Evolutionary conservation across 2,329 filamentous ascomycete species (phyloP).

Genomic region (Endoconidiophora polonica): DNA sequence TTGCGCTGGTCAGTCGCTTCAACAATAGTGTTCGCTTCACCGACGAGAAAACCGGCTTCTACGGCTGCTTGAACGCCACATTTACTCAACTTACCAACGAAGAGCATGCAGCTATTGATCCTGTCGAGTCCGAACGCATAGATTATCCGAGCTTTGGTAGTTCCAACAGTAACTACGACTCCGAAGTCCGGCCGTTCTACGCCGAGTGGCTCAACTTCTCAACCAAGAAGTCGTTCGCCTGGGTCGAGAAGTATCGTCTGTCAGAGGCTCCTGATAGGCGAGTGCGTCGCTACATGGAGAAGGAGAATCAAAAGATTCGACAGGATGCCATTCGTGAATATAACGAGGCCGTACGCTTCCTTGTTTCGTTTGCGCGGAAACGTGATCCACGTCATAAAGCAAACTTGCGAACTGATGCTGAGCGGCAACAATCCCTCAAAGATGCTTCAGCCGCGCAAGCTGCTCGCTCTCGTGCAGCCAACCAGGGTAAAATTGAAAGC

Average conservation of each 20-base stretch:
- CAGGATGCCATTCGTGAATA: slow-evolving; percentile 76
- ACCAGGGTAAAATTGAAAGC: slow-evolving; percentile 51
- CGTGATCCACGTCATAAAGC: slow-evolving; percentile 72
- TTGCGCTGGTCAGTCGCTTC: slow-evolving; percentile 64
- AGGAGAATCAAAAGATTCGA: slow-evolving; percentile 73
- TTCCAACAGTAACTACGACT: slow-evolving; percentile 59
- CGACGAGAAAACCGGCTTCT: slow-evolving; percentile 71
- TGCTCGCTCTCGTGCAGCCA: slow-evolving; percentile 62
- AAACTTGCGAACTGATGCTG: slow-evolving; percentile 60
- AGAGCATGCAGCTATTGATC: slow-evolving; percentile 45
- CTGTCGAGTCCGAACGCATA: slow-evolving; percentile 46
- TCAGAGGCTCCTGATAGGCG: slow-evolving; percentile 78
- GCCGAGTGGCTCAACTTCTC: slow-evolving; percentile 62
- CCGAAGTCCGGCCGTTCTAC: slow-evolving; percentile 68
- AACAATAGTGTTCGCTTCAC: slow-evolving; percentile 62
- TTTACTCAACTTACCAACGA: slow-evolving; percentile 71
- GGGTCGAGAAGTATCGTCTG: slow-evolving; percentile 72
- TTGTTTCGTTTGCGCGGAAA: slow-evolving; percentile 80
- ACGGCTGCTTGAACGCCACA: slow-evolving; percentile 55
- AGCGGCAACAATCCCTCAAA: slow-evolving; percentile 62
- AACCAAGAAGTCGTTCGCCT: slow-evolving; percentile 72
- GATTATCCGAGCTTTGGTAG: slow-evolving; percentile 72
- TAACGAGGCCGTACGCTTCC: slow-evolving; percentile 75
- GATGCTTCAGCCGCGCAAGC: slow-evolving; percentile 72
- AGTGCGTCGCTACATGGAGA: slow-evolving; percentile 74